Evolutionary conservation across 257 asterid genomes (phyloP).

Genomic region (Hygrophila difformis): DNA sequence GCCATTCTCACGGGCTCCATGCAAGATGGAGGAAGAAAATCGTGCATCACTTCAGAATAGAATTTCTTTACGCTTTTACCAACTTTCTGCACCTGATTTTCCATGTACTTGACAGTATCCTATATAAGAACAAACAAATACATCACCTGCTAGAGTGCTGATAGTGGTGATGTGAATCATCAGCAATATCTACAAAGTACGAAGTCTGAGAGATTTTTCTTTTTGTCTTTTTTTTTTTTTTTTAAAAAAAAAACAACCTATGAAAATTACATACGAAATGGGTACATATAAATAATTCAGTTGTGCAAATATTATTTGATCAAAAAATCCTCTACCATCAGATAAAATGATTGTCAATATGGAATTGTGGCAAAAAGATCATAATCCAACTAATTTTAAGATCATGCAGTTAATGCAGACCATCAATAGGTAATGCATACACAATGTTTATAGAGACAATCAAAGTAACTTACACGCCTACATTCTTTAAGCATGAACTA

Average conservation of each 20-base stretch:
- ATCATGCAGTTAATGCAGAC: too few species aligned
- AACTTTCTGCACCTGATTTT: constrained; percentile 71
- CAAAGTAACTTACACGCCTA: too few species aligned
- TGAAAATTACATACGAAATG: background rate
- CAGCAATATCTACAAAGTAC: background rate
- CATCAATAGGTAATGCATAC: too few species aligned
- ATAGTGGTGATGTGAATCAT: background rate
- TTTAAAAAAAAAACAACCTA: background rate
- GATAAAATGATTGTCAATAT: too few species aligned
- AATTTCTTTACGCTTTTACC: constrained; percentile 63
- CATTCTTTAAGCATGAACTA: too few species aligned
- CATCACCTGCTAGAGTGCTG: background rate
- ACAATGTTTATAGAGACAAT: too few species aligned
- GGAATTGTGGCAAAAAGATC: too few species aligned
- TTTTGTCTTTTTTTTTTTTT: too few species aligned
- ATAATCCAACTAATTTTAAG: too few species aligned
- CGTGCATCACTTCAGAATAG: constrained; percentile 69
- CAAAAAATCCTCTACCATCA: too few species aligned
- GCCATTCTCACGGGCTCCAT: constrained; percentile 41
- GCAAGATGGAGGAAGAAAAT: constrained; percentile 40
- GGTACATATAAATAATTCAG: background rate
- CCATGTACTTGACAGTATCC: constrained; percentile 73
- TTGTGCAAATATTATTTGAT: too few species aligned
- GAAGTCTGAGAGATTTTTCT: background rate
- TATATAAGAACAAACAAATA: constrained; percentile 16